Evolutionary conservation across 1,284 basidiomycete species (phyloP), one percentile per base, ranked within the genome.

Genomic region (Phaffia rhodozyma): DNA sequence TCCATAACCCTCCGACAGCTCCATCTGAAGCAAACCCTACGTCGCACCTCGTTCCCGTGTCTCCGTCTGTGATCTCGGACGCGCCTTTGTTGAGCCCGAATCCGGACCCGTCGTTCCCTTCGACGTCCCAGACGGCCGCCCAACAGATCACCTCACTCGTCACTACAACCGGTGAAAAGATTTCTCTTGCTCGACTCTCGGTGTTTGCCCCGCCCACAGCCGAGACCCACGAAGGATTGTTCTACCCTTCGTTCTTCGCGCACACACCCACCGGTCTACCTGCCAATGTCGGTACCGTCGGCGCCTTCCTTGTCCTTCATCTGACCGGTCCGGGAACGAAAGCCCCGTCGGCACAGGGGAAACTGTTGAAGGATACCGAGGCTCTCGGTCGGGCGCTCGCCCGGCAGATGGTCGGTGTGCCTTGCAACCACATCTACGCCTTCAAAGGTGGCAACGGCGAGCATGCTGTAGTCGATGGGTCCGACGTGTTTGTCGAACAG

Each of bases 211-310:
- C 63, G 7, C 63, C 63, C 1, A 65, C 63, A 16, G 23, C 55
- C 9, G 58, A 65, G 32, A 47, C 53, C 18, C 63, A 65, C 58
- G 34, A 60, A 20, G 63, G 63, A 20, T 55, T 65, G 30, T 65
- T 59, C 54, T 65, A 65, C 53, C 63, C 63, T n/a, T 58, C 63
- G 23, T 65, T 60, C 58, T 65, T 65, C n/a, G 63, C 63, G 7
- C 63, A 65, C 48, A 52, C 63, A 1, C 43, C 63, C 2, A 27
- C 63, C 23, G 63, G 63, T 20, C 23, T 65, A 1, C 63, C 63
- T n/a, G 5, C 53, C 53, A 52, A 57, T 23, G 49, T 60, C 53
- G 63, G 63, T 29, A 60, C 63, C 20, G 47, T 50, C 3, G 63
- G 58, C 1, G 58, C 58, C 1, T 65, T 65, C 63, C 29, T 65